phyloP scores from a whole-genome alignment of 106 monocot genomes.

The Chionographis japonica region DNA sequence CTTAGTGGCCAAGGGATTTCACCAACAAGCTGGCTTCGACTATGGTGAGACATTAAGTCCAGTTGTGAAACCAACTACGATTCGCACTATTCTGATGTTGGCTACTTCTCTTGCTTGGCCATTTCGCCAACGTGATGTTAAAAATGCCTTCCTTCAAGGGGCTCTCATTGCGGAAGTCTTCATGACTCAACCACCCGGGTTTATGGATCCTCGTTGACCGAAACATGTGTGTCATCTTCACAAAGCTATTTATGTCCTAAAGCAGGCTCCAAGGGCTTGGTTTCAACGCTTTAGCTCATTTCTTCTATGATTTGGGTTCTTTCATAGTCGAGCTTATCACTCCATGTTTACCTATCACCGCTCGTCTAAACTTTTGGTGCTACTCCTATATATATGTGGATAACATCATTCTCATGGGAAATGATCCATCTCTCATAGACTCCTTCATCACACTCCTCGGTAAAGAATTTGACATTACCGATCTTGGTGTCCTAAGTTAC shows the following conservation, averaged over 20 bases:
- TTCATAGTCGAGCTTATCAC: background rate
- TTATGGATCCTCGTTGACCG: background rate
- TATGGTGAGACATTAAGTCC: too few species aligned
- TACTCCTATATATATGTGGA: too few species aligned
- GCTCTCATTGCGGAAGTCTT: background rate
- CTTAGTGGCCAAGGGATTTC: too few species aligned
- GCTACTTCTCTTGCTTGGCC: too few species aligned
- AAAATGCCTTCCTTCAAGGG: too few species aligned
- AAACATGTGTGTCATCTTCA: background rate
- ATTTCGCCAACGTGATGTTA: too few species aligned
- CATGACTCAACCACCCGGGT: background rate
- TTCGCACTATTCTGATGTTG: too few species aligned
- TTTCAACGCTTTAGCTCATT: background rate
- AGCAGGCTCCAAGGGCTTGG: background rate
- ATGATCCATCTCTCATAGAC: background rate
- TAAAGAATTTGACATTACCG: background rate
- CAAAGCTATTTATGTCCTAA: background rate
- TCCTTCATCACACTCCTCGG: background rate
- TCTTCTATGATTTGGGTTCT: background rate
- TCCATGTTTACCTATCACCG: background rate
- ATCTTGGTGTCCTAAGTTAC: background rate
- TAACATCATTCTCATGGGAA: background rate
- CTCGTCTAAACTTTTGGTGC: background rate
- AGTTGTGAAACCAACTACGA: too few species aligned
- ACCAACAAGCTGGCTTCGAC: too few species aligned